phyloP scores from a whole-genome alignment of 768 basidiomycete species.

The Termitomyces sp. region DNA sequence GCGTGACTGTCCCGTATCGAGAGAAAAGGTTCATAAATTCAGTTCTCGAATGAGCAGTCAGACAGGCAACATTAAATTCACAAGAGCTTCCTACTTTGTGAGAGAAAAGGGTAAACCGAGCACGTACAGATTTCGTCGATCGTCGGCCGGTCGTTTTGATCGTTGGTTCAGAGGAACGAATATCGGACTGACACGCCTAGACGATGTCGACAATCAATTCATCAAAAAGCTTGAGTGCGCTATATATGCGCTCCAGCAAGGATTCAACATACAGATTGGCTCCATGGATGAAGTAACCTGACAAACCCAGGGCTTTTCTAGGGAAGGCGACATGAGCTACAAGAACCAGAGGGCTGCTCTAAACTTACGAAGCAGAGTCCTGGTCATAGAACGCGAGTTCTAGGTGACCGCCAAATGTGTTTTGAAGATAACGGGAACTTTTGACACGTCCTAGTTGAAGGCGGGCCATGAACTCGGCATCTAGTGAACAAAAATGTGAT shows the following conservation, averaged over 20 bases:
- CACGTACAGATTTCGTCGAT: conserved; percentile 80
- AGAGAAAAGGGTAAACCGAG: conserved; percentile 80
- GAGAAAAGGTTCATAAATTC: conserved; percentile 63
- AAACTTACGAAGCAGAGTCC: conserved; percentile 44
- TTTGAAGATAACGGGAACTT: conserved; percentile 35
- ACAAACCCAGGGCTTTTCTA: conserved; percentile 67
- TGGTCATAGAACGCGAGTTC: conserved; percentile 49
- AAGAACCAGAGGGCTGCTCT: background rate
- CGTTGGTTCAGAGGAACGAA: conserved; percentile 17
- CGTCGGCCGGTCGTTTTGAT: conserved; percentile 28
- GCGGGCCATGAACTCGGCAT: background rate
- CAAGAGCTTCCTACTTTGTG: conserved; percentile 49
- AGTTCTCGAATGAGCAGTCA: conserved; percentile 21
- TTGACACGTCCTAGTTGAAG: conserved; percentile 42
- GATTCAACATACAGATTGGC: conserved; percentile 43
- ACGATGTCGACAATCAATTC: background rate
- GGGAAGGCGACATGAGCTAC: background rate
- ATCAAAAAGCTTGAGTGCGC: background rate
- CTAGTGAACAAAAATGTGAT: background rate
- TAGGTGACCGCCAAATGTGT: conserved; percentile 32
- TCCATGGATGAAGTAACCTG: conserved; percentile 53
- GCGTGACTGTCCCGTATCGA: conserved; percentile 60
- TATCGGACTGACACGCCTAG: conserved; percentile 35
- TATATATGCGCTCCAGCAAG: conserved; percentile 12
- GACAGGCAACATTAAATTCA: background rate